These are phyloP conservation scores for Saturnispora diversa DNA, from an alignment of 805 yeast genomes.

Conservation along the genomic window DNA sequence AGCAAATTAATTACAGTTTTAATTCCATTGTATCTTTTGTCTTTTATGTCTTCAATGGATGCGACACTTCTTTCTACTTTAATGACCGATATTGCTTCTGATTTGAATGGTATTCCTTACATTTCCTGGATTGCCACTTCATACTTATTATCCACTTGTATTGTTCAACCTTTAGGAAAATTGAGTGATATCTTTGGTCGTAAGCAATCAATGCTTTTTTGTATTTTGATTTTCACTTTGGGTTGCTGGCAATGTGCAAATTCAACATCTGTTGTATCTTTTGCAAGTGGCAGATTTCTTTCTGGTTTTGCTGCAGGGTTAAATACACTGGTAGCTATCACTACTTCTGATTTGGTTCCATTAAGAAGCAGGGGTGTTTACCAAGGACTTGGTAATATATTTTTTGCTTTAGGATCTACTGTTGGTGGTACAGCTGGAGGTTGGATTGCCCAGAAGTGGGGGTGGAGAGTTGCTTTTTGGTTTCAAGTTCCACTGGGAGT, in stretches of 20 bases:
- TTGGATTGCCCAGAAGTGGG: constrained; percentile 43
- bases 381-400: constrained; percentile 79
- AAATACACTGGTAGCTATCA: constrained; percentile 65
- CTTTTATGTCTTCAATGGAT: constrained; percentile 59
- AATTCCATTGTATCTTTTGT: constrained; percentile 37
- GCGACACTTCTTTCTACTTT: constrained; percentile 61
- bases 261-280: constrained; percentile 37
- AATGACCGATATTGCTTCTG: constrained; percentile 59
- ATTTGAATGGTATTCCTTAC: constrained; percentile 52
- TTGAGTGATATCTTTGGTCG: constrained; percentile 68
- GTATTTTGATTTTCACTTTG: constrained; percentile 46
- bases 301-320: constrained; percentile 93
- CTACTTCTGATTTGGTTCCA: constrained; percentile 74
- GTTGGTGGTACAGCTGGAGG: constrained; percentile 64
- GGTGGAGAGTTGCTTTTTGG: constrained; percentile 61
- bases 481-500: constrained; percentile 47
- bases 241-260: constrained; percentile 52
- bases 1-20: constrained; percentile 29
- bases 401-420: constrained; percentile 72
- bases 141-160: constrained; percentile 58
- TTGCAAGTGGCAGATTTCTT: constrained; percentile 54
- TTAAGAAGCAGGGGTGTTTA: constrained; percentile 72
- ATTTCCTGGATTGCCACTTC: constrained; percentile 71
- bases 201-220: constrained; percentile 41
- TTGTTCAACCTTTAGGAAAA: constrained; percentile 70